phyloP scores from a whole-genome alignment of 495 filamentous ascomycete species.

The Penicillium ucsense region DNA sequence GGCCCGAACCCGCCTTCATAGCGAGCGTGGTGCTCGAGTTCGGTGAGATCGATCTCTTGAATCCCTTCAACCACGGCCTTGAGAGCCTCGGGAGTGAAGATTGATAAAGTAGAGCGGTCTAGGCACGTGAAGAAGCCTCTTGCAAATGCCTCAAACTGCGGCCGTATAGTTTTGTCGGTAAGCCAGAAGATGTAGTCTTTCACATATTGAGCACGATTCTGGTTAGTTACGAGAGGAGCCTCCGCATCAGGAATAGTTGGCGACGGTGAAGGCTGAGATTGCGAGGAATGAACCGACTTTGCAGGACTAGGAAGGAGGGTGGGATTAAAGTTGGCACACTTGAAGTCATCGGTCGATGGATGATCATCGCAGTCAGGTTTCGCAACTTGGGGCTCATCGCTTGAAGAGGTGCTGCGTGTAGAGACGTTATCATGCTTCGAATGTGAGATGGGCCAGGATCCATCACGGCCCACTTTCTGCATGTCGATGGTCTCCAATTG shows the following conservation, averaged over 20 bases:
- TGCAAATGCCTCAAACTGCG: conserved; percentile 72
- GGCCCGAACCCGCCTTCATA: conserved; percentile 74
- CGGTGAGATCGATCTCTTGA: conserved; percentile 63
- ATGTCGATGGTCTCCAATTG: conserved; percentile 46
- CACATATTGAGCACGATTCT: conserved; percentile 68
- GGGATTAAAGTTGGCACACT: background rate
- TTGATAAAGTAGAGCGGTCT: conserved; percentile 53
- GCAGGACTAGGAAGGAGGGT: conserved; percentile 6
- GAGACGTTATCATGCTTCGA: too few species aligned
- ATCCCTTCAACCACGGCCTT: conserved; percentile 74
- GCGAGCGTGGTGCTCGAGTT: conserved; percentile 54
- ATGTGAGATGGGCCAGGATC: conserved; percentile 24
- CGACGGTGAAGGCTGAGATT: conserved; percentile 11
- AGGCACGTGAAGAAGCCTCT: conserved; percentile 74
- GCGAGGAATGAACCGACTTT: conserved; percentile 12
- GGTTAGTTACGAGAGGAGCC: conserved; percentile 54
- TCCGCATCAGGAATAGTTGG: conserved; percentile 22
- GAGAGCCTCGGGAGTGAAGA: conserved; percentile 62
- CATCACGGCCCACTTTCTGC: conserved; percentile 31
- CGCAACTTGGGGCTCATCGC: too few species aligned
- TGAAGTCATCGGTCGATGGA: too few species aligned
- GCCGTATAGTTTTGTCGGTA: conserved; percentile 62
- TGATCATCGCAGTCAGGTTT: too few species aligned
- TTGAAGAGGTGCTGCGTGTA: too few species aligned
- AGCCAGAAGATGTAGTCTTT: conserved; percentile 84